Evolutionary conservation across 2,329 filamentous ascomycete genomes (phyloP).

Genomic region (Orbilia blumenaviensis): DNA sequence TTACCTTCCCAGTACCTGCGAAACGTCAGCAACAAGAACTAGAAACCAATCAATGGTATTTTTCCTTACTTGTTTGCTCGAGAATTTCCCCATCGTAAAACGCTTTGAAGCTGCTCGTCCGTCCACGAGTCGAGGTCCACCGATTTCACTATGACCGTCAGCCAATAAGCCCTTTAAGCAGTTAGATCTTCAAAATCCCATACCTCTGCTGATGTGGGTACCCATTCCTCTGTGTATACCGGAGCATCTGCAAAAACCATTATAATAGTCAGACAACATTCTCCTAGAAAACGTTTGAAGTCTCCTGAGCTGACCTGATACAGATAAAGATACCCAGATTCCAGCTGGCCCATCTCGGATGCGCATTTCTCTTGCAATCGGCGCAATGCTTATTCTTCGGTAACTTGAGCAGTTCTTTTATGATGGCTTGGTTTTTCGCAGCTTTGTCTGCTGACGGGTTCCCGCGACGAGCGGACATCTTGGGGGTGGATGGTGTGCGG

Average conservation of each 20-base stretch:
- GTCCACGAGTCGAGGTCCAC: conserved; percentile 99
- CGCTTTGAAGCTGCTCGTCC: conserved; percentile 93
- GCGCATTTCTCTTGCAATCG: conserved; percentile 99
- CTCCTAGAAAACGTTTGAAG: not conserved
- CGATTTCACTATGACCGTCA: conserved; percentile 75
- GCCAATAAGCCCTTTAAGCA: not conserved
- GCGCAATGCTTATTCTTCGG: conserved; percentile 96
- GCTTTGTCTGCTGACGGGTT: conserved; percentile 85
- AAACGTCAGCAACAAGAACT: conserved; percentile 56
- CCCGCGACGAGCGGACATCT: conserved; percentile 77
- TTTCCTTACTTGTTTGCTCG: conserved; percentile 84
- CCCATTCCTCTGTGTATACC: conserved; percentile 99
- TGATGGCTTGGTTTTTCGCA: conserved; percentile 89
- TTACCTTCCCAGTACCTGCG: conserved; percentile 89
- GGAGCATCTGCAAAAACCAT: conserved; percentile 71
- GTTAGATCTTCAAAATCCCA: not conserved
- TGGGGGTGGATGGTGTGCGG: conserved; percentile 48
- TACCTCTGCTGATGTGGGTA: conserved; percentile 85
- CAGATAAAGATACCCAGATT: conserved; percentile 97
- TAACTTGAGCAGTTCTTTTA: conserved; percentile 93
- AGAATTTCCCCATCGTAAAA: conserved; percentile 93
- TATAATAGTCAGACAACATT: not conserved
- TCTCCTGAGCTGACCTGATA: conserved; percentile 70
- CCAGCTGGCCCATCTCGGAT: conserved; percentile 98
- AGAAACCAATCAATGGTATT: conserved; percentile 19